A percentile compares a stretch with the other conserved stretches of the same genome.
These are phyloP conservation scores for Eucalyptus regnans DNA, from an alignment of 345 rosid genomes.

Conservation along the genomic window DNA sequence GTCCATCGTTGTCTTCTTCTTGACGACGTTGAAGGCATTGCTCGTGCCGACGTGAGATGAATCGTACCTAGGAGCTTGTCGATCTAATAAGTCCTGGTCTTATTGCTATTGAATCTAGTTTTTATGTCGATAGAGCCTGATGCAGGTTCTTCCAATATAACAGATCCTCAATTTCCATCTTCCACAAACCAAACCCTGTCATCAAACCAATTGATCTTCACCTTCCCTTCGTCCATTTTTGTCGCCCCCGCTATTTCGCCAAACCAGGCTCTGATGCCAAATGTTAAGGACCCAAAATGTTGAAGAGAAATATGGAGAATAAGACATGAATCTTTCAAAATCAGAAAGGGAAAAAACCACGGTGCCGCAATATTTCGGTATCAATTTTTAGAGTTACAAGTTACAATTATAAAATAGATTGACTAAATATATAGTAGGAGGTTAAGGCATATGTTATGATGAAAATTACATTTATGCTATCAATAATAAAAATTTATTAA, in stretches of 20 bases:
- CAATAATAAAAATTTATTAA: no score
- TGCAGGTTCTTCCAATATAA: neutral
- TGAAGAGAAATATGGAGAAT: neutral
- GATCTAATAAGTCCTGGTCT: neutral
- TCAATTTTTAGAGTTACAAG: neutral
- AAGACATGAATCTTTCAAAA: neutral
- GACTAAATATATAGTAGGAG: neutral
- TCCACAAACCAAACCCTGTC: neutral
- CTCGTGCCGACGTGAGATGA: neutral
- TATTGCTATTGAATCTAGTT: neutral
- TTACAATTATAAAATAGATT: neutral
- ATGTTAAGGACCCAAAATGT: accelerated
- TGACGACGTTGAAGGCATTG: no score
- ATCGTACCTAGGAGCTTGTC: neutral
- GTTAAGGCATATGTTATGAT: neutral
- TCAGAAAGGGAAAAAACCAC: neutral
- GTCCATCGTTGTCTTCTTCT: no score
- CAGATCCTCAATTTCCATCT: neutral
- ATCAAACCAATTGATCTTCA: neutral
- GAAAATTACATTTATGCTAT: neutral
- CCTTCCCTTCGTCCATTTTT: neutral
- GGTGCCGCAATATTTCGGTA: no score
- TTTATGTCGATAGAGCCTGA: neutral
- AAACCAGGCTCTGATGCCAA: neutral
- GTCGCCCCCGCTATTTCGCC: accelerated